These are phyloP conservation scores for Curvularia hawaiiensis DNA, from an alignment of 2,329 filamentous ascomycete genomes.

Conservation along the genomic window DNA sequence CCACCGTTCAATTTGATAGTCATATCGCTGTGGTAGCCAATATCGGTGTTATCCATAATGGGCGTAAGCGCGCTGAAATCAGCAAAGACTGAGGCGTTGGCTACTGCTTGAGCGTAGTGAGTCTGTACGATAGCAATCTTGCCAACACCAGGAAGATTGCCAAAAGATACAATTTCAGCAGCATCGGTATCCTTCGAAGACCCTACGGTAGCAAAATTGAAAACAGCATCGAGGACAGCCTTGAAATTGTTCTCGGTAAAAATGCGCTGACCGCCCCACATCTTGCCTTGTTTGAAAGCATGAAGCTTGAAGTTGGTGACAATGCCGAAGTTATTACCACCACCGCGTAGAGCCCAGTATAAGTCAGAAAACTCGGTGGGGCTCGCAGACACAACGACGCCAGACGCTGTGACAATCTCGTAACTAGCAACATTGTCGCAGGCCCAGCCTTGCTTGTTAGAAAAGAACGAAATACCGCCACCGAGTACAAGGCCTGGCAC, in stretches of 20 bases:
- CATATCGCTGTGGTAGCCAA: conserved; percentile 29
- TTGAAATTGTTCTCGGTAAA: conserved; percentile 20
- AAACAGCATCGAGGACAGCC: conserved; percentile 11
- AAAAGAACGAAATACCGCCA: conserved; percentile 32
- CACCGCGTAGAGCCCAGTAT: conserved; percentile 45
- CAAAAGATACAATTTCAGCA: conserved; percentile 28
- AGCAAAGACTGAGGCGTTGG: conserved; percentile 31
- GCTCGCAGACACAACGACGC: conserved; percentile 38
- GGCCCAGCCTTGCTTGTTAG: conserved; percentile 27
- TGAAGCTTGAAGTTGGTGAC: conserved; percentile 35
- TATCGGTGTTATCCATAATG: conserved; percentile 27
- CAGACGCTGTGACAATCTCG: conserved; percentile 47
- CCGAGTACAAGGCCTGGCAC: conserved; percentile 43
- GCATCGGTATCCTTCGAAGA: conserved; percentile 31
- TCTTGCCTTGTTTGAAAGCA: conserved; percentile 14
- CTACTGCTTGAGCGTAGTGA: conserved; percentile 27
- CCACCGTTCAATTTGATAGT: conserved; percentile 28
- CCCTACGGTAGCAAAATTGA: conserved; percentile 16
- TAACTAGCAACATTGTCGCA: conserved; percentile 40
- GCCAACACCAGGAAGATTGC: conserved; percentile 13
- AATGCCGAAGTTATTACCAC: conserved; percentile 42
- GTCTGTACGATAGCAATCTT: conserved; percentile 33
- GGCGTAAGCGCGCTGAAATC: conserved; percentile 31
- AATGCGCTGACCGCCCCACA: conserved; percentile 23
- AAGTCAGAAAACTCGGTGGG: conserved; percentile 42